A percentile compares a stretch with the other conserved stretches of the same genome.
These are phyloP conservation scores for Pulveroboletus sp. DNA, from an alignment of 768 basidiomycete genomes.

Conservation along the genomic window DNA sequence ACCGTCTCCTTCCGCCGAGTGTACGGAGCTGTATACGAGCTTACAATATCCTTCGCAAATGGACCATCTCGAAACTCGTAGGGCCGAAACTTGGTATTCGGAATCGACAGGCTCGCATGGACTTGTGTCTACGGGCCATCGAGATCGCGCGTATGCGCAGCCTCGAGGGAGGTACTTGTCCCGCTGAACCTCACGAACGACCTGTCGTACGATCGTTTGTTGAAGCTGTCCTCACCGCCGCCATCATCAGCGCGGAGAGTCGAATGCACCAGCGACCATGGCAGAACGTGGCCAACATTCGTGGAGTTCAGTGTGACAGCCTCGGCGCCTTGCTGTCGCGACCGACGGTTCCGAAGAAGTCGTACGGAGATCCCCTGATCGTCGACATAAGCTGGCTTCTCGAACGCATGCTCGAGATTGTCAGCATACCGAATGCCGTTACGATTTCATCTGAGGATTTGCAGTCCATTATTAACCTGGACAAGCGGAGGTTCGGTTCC, in stretches of 20 bases:
- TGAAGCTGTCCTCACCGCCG: constrained; percentile 73
- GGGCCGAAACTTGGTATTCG: constrained; percentile 62
- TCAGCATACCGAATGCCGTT: constrained; percentile 70
- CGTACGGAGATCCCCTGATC: constrained; percentile 52
- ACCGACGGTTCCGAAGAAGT: constrained; percentile 43
- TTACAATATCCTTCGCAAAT: constrained; percentile 73
- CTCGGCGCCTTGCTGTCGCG: constrained; percentile 54
- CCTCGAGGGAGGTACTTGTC: constrained; percentile 37
- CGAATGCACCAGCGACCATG: constrained; percentile 77
- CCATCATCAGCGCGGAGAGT: constrained; percentile 74
- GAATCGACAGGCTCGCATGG: constrained; percentile 68
- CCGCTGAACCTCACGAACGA: constrained; percentile 45
- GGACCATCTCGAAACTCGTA: constrained; percentile 70
- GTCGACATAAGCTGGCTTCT: constrained; percentile 82
- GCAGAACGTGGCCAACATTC: constrained; percentile 64
- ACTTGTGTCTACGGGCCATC: constrained; percentile 65
- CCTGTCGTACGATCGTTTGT: constrained; percentile 78
- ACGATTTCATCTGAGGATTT: constrained; percentile 52
- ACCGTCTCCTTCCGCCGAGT: constrained; percentile 72
- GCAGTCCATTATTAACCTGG: constrained; percentile 69
- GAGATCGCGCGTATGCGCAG: constrained; percentile 70
- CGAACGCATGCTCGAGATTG: constrained; percentile 77
- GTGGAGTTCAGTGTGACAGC: constrained; percentile 62
- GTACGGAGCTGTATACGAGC: constrained; percentile 77
- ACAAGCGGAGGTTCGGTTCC: constrained; percentile 68